Percentiles rank a stretch among this genome's conserved stretches.
Conservation (phyloP, 306 rosid genomes). For the Pueraria montana region DNA sequence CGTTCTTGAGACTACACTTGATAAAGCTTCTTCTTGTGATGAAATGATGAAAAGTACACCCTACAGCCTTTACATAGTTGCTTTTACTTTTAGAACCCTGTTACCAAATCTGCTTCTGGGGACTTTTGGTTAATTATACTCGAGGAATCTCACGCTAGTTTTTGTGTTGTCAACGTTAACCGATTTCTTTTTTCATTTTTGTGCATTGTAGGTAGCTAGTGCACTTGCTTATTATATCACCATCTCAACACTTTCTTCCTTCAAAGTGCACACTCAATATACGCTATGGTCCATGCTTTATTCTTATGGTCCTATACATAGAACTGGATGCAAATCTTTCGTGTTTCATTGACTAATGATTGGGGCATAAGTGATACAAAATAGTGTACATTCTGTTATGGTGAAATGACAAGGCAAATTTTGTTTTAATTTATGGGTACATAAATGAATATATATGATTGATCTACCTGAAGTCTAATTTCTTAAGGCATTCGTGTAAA, state of each 20-base stretch:
- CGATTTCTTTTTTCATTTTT: conserved; percentile 29
- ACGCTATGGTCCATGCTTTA: conserved; percentile 14
- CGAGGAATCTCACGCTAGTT: conserved; percentile 40
- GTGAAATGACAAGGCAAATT: conserved; percentile 13
- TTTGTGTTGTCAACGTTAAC: conserved; percentile 45
- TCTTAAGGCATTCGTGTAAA: conserved; percentile 3
- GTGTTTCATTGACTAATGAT: conserved; percentile 38
- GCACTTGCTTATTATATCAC: not conserved
- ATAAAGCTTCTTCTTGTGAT: conserved; percentile 16
- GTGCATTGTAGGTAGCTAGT: conserved; percentile 38
- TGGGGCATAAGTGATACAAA: conserved; percentile 25
- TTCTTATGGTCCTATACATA: conserved; percentile 28
- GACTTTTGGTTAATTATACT: conserved; percentile 40
- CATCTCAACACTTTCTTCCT: not conserved
- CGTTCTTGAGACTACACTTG: not conserved
- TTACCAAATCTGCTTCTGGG: not conserved
- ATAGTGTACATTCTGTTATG: conserved; percentile 24
- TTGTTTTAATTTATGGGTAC: conserved; percentile 14
- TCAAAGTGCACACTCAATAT: not conserved
- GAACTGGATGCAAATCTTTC: conserved; percentile 31
- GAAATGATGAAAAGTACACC: conserved; percentile 13
- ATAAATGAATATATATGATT: conserved; percentile 20
- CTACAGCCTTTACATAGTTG: conserved; percentile 4
- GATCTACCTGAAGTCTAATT: conserved; percentile 23
- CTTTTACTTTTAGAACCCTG: conserved; percentile 37